Evolutionary conservation across 2,329 filamentous ascomycete genomes (phyloP), one percentile per base, ranked within the genome.

Genomic region (Aureobasidium pullulans): DNA sequence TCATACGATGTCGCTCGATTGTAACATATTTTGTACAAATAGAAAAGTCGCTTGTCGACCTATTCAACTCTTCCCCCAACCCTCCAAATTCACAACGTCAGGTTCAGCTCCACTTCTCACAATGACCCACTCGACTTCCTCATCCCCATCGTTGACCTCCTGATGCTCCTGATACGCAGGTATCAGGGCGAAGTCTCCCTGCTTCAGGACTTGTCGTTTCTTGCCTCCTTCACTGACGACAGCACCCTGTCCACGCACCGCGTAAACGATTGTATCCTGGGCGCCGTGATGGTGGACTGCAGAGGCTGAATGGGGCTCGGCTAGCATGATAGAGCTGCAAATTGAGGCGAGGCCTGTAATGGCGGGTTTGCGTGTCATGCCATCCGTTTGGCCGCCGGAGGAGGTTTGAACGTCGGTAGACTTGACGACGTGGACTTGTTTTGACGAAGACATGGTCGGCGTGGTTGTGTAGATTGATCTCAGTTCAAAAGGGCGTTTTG

Each of bases 121-220:
- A 46, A 89, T 79, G 10, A 88, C 79, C 83, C 85, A 88, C 39
- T 84, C 79, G 1, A 86, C 73, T 48, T 86, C 83, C 34, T 81
- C 78, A 44, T 84, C 82, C 1, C 80, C 79, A 39, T 88, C 81
- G 65, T 90, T 90, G 19, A 85, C 75, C 57, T 86, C 80, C 69
- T 89, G 85, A 71, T 90, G 85, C 69, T 90, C 86, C 0, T 83
- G 82, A 77, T 81, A 88, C 0, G 85, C 81, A 0, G 87, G 87
- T 11, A 90, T 80, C 58, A 88, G 78, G 3, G 85, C 85, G 70
- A 88, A 90, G 69, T 89, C 86, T 0, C 87, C 87, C 0, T 82
- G 77, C 1, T 71, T 71, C 6, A 90, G 76, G 16, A 81, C 74
- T 62, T 86, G 79, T 36, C 80, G 79, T 62, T 80, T 80, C 48